Evolutionary conservation across 129 eudicot genomes (phyloP).

Genomic region (Helianthus tuberosus): DNA sequence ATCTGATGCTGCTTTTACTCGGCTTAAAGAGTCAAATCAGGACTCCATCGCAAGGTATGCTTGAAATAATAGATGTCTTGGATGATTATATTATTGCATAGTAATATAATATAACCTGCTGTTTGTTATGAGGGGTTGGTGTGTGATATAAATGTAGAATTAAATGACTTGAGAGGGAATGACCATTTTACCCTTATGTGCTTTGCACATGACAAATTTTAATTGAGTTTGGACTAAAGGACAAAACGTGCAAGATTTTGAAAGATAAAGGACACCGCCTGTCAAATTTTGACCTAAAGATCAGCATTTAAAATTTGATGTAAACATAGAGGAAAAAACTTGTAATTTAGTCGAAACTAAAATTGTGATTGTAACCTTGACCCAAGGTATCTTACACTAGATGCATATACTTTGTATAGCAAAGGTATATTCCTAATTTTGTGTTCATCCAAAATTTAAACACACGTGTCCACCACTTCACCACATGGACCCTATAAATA

Average conservation of each 20-base stretch:
- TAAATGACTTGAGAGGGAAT: too few species aligned
- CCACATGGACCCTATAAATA: background rate
- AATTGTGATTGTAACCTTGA: too few species aligned
- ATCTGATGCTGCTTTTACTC: constrained; percentile 84
- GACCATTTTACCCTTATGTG: too few species aligned
- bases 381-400: background rate
- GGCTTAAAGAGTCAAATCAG: constrained; percentile 94
- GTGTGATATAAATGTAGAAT: too few species aligned
- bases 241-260: too few species aligned
- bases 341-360: too few species aligned
- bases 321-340: too few species aligned
- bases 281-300: too few species aligned
- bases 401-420: constrained; percentile 16
- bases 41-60: constrained; percentile 83
- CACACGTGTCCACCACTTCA: constrained; percentile 28
- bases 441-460: background rate
- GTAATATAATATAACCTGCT: constrained; percentile 26
- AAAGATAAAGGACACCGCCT: too few species aligned
- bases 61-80: background rate
- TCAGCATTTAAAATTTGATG: too few species aligned
- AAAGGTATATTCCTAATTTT: constrained; percentile 22
- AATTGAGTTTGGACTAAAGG: too few species aligned
- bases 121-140: constrained; percentile 20
- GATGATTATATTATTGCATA: constrained; percentile 11
- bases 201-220: too few species aligned